Conservation (phyloP, 1,284 basidiomycete genomes). For the Sporisorium reilianum region DNA sequence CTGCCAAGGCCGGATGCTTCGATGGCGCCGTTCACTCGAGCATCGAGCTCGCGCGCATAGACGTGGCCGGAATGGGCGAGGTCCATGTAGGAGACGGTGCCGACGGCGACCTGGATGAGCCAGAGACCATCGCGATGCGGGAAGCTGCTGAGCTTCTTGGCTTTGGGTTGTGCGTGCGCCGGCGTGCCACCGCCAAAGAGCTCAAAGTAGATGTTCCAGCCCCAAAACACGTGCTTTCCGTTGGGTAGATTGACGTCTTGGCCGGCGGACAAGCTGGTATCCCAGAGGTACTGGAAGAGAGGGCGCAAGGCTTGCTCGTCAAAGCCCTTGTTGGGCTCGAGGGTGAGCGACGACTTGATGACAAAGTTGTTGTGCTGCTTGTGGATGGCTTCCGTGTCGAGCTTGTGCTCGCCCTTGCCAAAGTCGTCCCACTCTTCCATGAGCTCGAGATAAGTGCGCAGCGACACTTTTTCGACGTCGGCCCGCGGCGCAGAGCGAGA, state of each 20-base stretch:
- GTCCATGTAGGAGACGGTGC: slow-evolving; percentile 24
- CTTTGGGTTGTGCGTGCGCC: slow-evolving; percentile 22
- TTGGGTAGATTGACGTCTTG: slow-evolving; percentile 24
- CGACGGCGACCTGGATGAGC: slow-evolving; percentile 60
- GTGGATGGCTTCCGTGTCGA: slow-evolving; percentile 56
- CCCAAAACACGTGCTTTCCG: slow-evolving; percentile 37
- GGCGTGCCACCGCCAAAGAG: slow-evolving; percentile 55
- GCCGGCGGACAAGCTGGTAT: slow-evolving; percentile 28
- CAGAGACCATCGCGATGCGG: slow-evolving; percentile 59
- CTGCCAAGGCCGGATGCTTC: slow-evolving; percentile 22
- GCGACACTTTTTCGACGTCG: slow-evolving; percentile 10
- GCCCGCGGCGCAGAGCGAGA: slow-evolving; percentile 37
- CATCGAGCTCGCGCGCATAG: slow-evolving; percentile 41
- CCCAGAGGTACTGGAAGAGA: slow-evolving; percentile 48
- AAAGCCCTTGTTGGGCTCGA: slow-evolving; percentile 35
- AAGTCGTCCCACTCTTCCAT: slow-evolving; percentile 66
- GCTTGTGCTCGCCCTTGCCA: slow-evolving; percentile 53
- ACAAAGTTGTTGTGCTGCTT: slow-evolving; percentile 62
- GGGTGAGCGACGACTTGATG: slow-evolving; percentile 54
- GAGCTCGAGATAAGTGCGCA: slow-evolving; percentile 45
- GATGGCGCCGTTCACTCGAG: slow-evolving; percentile 35
- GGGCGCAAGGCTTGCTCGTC: slow-evolving; percentile 15
- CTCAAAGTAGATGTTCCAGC: slow-evolving; percentile 65
- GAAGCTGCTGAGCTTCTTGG: slow-evolving; percentile 41
- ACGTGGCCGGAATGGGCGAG: slow-evolving; percentile 33